Evolutionary conservation across 768 basidiomycete genomes (phyloP).

Genomic region (Suillus ampliporus): DNA sequence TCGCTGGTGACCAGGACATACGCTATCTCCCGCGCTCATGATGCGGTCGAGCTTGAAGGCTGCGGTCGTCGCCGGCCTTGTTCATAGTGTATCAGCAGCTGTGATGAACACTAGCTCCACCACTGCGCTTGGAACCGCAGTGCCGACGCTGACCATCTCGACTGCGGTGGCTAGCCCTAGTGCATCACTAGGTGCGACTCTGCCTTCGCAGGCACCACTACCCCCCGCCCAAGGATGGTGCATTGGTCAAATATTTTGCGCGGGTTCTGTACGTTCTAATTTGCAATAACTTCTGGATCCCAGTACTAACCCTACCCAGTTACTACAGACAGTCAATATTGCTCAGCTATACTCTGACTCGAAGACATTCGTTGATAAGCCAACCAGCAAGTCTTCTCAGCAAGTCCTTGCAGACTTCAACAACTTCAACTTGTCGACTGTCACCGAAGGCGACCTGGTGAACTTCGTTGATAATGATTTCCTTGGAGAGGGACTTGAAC

Average conservation of each 20-base stretch:
- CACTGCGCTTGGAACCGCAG: slow-evolving; percentile 22
- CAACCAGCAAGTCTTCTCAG: slow-evolving; percentile 70
- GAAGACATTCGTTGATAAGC: slow-evolving; percentile 92
- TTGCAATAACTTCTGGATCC: not conserved
- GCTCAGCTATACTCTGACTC: slow-evolving; percentile 77
- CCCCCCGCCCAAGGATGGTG: slow-evolving; percentile 83
- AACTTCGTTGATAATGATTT: slow-evolving; percentile 79
- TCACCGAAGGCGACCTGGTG: slow-evolving; percentile 69
- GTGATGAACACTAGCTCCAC: slow-evolving; percentile 16
- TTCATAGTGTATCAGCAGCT: slow-evolving; percentile 21
- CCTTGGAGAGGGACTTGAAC: slow-evolving; percentile 83
- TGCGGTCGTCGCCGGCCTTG: slow-evolving; percentile 21
- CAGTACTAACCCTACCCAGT: slow-evolving; percentile 41
- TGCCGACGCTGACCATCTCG: slow-evolving; percentile 49
- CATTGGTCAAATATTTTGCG: slow-evolving; percentile 77
- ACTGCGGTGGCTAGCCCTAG: slow-evolving; percentile 73
- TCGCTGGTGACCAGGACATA: not conserved
- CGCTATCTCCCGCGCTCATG: not conserved
- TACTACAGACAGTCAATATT: slow-evolving; percentile 86
- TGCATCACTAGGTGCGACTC: slow-evolving; percentile 49
- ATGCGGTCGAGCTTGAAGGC: slow-evolving; percentile 36
- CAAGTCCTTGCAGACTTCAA: slow-evolving; percentile 74
- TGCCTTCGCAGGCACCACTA: slow-evolving; percentile 68
- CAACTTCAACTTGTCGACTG: slow-evolving; percentile 39
- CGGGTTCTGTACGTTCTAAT: slow-evolving; percentile 61